A percentile compares a stretch with the other conserved stretches of the same genome.
Evolutionary conservation across 2,329 filamentous ascomycete species (phyloP).

Genomic region (Bipolaris sorokiniana): DNA sequence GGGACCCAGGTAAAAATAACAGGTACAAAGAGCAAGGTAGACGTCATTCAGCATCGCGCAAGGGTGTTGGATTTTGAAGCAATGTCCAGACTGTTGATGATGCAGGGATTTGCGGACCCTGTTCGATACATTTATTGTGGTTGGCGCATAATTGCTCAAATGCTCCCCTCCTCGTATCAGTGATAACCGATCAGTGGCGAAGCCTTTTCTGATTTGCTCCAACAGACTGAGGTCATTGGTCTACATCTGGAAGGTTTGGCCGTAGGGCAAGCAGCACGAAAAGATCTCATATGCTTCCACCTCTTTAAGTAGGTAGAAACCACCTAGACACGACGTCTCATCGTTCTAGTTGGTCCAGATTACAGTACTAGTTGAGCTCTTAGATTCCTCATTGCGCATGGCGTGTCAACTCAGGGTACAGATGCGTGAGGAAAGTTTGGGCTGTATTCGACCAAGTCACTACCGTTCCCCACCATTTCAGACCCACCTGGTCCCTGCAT

Average conservation of each 20-base stretch:
- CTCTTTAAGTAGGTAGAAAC: too few relatives aligned
- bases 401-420: background rate
- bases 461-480: background rate
- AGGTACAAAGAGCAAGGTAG: background rate
- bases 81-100: background rate
- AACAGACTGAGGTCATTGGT: too few relatives aligned
- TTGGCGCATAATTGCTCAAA: background rate
- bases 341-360: too few relatives aligned
- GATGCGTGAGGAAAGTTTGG: background rate
- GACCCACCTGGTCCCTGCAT: conserved; percentile 3
- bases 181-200: too few relatives aligned
- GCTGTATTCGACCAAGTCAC: background rate
- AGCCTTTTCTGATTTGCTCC: too few relatives aligned
- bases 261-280: too few relatives aligned
- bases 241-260: too few relatives aligned
- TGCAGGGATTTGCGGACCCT: background rate
- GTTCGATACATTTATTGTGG: background rate
- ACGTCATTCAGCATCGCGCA: background rate
- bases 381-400: too few relatives aligned
- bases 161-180: too few relatives aligned
- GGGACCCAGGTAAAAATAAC: background rate
- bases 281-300: too few relatives aligned
- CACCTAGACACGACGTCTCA: too few relatives aligned
- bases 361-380: too few relatives aligned
- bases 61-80: background rate